phyloP scores from a whole-genome alignment of 23 red algal genomes.

The Cyanidiococcus yangmingshanensis region DNA sequence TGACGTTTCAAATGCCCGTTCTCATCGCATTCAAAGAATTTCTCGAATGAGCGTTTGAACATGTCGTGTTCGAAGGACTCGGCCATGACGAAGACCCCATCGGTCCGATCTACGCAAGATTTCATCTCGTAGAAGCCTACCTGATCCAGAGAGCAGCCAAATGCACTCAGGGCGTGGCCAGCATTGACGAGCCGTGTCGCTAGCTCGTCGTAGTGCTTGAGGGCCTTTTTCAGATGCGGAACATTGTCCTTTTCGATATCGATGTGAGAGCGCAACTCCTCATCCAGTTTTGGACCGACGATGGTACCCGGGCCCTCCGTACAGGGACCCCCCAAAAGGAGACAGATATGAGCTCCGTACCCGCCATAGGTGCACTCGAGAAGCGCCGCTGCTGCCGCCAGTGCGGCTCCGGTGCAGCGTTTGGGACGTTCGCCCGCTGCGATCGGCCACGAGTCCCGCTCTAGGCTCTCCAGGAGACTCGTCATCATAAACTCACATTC shows the following conservation, averaged over 20 bases:
- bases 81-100: constrained; percentile 72
- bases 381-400: constrained; percentile 73
- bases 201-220: constrained; percentile 84
- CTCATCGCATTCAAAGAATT: constrained; percentile 71
- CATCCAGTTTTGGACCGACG: constrained; percentile 72
- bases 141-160: constrained; percentile 86
- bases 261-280: constrained; percentile 80
- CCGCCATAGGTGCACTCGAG: constrained; percentile 61
- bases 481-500: constrained; percentile 94
- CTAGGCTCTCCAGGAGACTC: constrained; percentile 58
- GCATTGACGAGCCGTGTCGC: constrained; percentile 83
- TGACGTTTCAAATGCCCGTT: constrained; percentile 23
- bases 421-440: constrained; percentile 63
- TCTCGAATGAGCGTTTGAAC: constrained; percentile 94
- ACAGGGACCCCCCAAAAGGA: constrained; percentile 63
- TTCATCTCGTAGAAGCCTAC: constrained; percentile 99
- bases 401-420: constrained; percentile 53
- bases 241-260: constrained; percentile 99
- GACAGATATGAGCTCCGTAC: constrained; percentile 56
- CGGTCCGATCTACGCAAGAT: constrained; percentile 94
- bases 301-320: constrained; percentile 84
- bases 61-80: constrained; percentile 94
- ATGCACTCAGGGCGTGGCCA: constrained; percentile 79
- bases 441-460: constrained; percentile 79
- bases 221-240: constrained; percentile 63